phyloP scores from a whole-genome alignment of 176 grass and related monocot species.

The Aegilops sharonensis region DNA sequence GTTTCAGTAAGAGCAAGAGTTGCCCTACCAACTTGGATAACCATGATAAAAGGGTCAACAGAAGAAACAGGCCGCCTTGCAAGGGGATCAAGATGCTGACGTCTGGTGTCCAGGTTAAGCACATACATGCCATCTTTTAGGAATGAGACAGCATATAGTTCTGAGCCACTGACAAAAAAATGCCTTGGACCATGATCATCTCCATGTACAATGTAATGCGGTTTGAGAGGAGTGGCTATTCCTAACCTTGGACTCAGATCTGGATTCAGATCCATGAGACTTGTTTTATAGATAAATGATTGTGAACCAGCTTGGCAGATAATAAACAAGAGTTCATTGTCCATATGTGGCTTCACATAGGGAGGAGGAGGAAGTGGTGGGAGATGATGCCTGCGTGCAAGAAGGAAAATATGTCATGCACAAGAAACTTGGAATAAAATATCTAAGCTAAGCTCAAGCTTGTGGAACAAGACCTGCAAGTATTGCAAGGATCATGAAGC shows the following conservation, averaged over 20 bases:
- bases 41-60: too few species aligned
- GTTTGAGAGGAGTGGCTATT: not conserved
- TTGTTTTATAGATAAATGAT: not conserved
- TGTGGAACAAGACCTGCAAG: too few species aligned
- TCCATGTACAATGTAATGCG: not conserved
- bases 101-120: too few species aligned
- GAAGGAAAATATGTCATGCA: not conserved
- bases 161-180: not conserved
- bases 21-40: not conserved
- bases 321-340: not conserved
- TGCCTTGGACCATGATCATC: not conserved
- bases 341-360: not conserved
- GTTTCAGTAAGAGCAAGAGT: not conserved
- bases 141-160: not conserved
- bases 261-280: not conserved
- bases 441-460: not conserved
- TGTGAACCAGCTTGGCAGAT: not conserved
- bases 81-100: not conserved
- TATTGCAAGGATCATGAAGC: not conserved
- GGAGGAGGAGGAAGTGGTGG: not conserved
- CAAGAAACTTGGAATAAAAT: too few species aligned
- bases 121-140: not conserved
- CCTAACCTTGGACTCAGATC: not conserved
- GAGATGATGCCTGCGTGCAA: not conserved
- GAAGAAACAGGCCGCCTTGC: not conserved